Evolutionary conservation across 2,329 filamentous ascomycete species (phyloP), one percentile per base, ranked within the genome.

Genomic region (Hymenoscyphus infarciens): DNA sequence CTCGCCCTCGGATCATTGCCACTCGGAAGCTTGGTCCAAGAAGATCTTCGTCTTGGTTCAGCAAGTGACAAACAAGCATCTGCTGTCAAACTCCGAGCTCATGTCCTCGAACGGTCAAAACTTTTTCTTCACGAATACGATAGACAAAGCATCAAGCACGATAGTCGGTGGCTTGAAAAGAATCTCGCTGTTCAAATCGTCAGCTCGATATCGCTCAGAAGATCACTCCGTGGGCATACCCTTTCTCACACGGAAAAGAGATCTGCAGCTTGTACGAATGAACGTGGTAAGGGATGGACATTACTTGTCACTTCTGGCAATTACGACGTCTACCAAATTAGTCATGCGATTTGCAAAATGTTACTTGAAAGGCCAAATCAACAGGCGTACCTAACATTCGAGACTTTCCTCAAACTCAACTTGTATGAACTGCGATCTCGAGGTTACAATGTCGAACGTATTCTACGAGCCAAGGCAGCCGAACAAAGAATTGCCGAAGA

Each of bases 371-470:
- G 92, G 25, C 92, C 94, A 7, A 94, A 91, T 67, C 90, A 96
- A 71, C 90, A 96, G 72, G 92, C 94, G 1, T 92, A 91, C 61
- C 83, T 97, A 61, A 94, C 95, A 60, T 86, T 99, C 61, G 95
- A 98, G 76, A 93, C 92, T 60, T 89, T 99, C 66, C 79, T 99
- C 42, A 94, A 90, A 63, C 87, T 95, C 8, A 91, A 94, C 69
- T 81, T 99, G 27, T 84, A 90, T 56, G 88, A 93, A 59, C 79
- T 99, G 49, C 88, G 91, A 70, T 87, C 87, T 64, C 91, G 95
- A 67, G 95, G 95, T 1, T 98, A 97, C 80, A 98, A 99, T 69
- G 95, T 99, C 45, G 92, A 97, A 72, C 89, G 95, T 57, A 98
- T 99, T 66, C 81, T 99, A 25, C 86, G 91, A 42, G 89, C 89